Evolutionary conservation across 306 rosid species (phyloP).

Genomic region (Prunus mira): DNA sequence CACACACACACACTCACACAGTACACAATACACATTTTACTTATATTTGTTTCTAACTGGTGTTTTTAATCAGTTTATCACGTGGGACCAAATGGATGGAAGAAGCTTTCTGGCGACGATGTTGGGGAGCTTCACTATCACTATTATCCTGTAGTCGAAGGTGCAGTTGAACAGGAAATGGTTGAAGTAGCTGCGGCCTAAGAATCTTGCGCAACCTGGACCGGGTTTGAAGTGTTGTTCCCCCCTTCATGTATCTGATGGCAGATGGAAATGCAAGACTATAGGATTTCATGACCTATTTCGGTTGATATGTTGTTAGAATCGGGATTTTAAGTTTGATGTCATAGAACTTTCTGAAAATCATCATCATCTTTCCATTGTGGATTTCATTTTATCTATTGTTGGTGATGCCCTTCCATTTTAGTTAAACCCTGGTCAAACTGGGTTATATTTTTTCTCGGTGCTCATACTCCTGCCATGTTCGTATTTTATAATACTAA

Average conservation of each 20-base stretch:
- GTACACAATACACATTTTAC: background rate
- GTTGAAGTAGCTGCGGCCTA: conserved; percentile 65
- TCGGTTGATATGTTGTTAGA: background rate
- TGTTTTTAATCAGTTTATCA: conserved; percentile 52
- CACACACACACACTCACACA: no score
- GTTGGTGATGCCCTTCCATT: background rate
- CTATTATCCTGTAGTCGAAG: conserved; percentile 67
- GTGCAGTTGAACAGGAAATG: conserved; percentile 90
- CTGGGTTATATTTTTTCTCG: background rate
- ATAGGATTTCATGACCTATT: background rate
- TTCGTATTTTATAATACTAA: background rate
- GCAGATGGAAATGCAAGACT: background rate
- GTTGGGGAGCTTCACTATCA: conserved; percentile 85
- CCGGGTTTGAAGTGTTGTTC: background rate
- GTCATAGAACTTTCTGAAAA: background rate
- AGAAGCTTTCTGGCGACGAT: conserved; percentile 84
- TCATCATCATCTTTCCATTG: background rate
- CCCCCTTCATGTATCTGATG: background rate
- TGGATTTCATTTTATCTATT: background rate
- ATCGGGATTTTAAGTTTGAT: background rate
- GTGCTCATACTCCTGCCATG: background rate
- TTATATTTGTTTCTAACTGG: background rate
- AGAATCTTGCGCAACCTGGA: conserved; percentile 17
- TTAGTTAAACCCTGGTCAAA: background rate
- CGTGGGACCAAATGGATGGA: conserved; percentile 87